Evolutionary conservation across 2,329 filamentous ascomycete genomes (phyloP).

Genomic region (Hypocrella siamensis): DNA sequence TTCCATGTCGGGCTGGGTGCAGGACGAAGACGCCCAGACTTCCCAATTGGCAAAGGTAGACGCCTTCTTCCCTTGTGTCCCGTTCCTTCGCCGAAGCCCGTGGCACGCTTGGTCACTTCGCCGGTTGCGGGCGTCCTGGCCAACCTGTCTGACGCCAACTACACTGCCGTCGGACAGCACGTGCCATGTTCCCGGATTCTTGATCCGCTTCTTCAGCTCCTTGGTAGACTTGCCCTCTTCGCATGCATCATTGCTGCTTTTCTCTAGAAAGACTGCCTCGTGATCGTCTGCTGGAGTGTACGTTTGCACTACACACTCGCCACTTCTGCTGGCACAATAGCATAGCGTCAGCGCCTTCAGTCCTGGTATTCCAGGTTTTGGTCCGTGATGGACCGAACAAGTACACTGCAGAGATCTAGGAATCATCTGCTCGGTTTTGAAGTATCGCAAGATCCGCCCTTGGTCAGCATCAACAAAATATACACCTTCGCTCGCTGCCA

Average conservation of each 20-base stretch:
- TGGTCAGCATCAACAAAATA: constrained; percentile 36
- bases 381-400: constrained; percentile 25
- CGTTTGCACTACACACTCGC: constrained; percentile 49
- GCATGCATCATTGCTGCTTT: constrained; percentile 15
- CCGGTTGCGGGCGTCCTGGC: constrained; percentile 5
- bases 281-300: constrained; percentile 38
- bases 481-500: constrained; percentile 40
- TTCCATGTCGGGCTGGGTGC: constrained; percentile 25
- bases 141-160: constrained; percentile 42
- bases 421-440: constrained; percentile 41
- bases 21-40: constrained; percentile 35
- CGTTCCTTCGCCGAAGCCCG: constrained; percentile 2
- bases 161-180: constrained; percentile 43
- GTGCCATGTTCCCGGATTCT: constrained; percentile 52
- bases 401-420: constrained; percentile 44
- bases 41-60: constrained; percentile 25
- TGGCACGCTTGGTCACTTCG: background rate
- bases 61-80: background rate
- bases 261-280: constrained; percentile 41
- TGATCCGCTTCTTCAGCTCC: constrained; percentile 35
- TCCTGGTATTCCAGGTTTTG: constrained; percentile 36
- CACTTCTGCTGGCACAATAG: constrained; percentile 43
- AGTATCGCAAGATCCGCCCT: constrained; percentile 39
- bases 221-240: constrained; percentile 30
- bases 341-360: constrained; percentile 48